Evolutionary conservation across 140 eudicot species (phyloP).

Genomic region (Cichorium intybus): DNA sequence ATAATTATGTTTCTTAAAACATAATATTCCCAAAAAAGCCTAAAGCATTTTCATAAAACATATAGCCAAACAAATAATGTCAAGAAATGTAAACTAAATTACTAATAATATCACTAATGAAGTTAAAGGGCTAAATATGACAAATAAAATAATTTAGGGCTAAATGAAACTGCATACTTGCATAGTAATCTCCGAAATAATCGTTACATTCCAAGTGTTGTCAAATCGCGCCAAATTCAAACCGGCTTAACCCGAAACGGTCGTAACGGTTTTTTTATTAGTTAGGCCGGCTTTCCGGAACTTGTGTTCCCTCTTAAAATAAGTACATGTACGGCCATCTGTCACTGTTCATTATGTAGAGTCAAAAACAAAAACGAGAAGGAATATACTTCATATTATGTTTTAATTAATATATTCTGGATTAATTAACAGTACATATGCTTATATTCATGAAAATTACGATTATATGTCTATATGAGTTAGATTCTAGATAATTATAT

Average conservation of each 20-base stretch:
- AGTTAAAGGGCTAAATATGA: too few species aligned
- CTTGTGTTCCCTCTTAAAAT: neutral
- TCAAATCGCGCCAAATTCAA: conserved; percentile 33
- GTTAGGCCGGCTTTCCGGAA: conserved; percentile 26
- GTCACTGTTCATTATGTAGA: conserved; percentile 11
- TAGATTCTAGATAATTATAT: neutral
- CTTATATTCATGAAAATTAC: neutral
- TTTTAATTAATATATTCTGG: neutral
- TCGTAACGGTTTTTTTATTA: conserved; percentile 13
- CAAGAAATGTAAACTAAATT: neutral
- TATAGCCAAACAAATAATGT: neutral
- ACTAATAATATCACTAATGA: neutral
- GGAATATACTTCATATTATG: neutral
- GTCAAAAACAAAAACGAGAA: neutral
- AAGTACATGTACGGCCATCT: conserved; percentile 46
- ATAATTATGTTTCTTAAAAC: neutral
- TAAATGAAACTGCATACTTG: too few species aligned
- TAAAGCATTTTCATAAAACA: neutral
- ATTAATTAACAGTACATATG: neutral
- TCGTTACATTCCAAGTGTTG: conserved; percentile 33
- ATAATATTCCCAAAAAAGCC: neutral
- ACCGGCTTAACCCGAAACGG: conserved; percentile 25
- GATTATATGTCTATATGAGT: neutral
- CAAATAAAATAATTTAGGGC: too few species aligned
- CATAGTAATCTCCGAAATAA: conserved; percentile 27